Evolutionary conservation across 441 rosid genomes (phyloP).

Genomic region (Aleurites moluccanus): DNA sequence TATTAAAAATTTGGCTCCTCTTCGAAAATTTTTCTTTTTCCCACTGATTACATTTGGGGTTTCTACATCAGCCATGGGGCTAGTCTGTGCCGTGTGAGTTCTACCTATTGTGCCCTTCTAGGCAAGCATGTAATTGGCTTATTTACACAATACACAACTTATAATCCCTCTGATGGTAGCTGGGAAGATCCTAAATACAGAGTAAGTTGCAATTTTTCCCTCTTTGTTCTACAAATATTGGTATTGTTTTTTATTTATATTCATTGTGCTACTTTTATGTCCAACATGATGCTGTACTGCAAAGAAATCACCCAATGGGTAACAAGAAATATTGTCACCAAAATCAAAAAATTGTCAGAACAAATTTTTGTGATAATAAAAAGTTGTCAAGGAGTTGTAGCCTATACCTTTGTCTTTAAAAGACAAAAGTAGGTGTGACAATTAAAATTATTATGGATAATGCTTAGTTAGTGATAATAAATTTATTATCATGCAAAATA

Average conservation of each 20-base stretch:
- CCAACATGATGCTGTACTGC: background rate
- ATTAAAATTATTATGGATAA: too few relatives aligned
- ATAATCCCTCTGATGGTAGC: conserved; percentile 72
- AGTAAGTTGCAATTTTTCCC: conserved; percentile 42
- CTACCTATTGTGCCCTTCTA: conserved; percentile 8
- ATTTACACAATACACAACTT: conserved; percentile 81
- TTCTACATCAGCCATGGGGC: background rate
- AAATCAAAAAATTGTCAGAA: too few relatives aligned
- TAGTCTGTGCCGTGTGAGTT: background rate
- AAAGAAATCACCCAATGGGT: too few relatives aligned
- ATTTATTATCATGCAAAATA: too few relatives aligned
- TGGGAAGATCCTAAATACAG: conserved; percentile 73
- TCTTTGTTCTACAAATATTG: background rate
- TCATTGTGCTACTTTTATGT: background rate
- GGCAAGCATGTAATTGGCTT: conserved; percentile 80
- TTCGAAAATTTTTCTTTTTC: too few relatives aligned
- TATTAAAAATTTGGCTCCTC: too few relatives aligned
- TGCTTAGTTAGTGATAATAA: too few relatives aligned
- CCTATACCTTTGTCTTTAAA: too few relatives aligned
- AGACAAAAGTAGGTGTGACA: too few relatives aligned
- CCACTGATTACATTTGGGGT: background rate
- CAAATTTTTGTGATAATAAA: too few relatives aligned
- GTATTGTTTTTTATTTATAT: background rate
- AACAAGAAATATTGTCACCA: too few relatives aligned
- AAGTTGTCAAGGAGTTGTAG: too few relatives aligned